Conservation (phyloP, 2,329 filamentous ascomycete species). For the Dactylellina haptotyla region DNA sequence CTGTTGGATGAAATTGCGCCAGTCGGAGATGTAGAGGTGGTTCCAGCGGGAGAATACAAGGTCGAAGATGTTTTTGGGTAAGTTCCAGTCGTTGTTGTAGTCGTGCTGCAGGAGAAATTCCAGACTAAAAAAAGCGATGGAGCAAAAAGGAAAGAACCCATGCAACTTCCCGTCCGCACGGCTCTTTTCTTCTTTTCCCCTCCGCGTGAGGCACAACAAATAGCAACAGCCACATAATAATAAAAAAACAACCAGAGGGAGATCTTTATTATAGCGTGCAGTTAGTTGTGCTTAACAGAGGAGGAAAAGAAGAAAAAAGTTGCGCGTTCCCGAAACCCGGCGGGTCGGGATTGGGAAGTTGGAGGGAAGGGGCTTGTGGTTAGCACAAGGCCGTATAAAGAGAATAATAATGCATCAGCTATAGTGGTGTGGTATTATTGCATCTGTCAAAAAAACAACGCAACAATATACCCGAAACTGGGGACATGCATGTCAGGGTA, state of each 20-base stretch:
- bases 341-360: slow-evolving; percentile 36
- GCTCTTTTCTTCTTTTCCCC: background rate
- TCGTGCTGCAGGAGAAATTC: slow-evolving; percentile 52
- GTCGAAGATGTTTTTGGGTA: slow-evolving; percentile 50
- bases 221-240: no score
- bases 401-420: slow-evolving; percentile 34
- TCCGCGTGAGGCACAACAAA: background rate
- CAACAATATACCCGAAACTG: slow-evolving; percentile 54
- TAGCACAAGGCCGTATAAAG: slow-evolving; percentile 1
- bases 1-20: slow-evolving; percentile 45
- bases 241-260: no score
- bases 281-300: no score
- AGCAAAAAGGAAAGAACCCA: slow-evolving; percentile 3
- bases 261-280: no score
- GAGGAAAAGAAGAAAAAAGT: slow-evolving; percentile 7
- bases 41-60: slow-evolving; percentile 53
- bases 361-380: slow-evolving; percentile 15
- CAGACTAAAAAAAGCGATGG: slow-evolving; percentile 28
- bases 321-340: slow-evolving; percentile 40
- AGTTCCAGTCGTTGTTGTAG: slow-evolving; percentile 51
- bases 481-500: slow-evolving; percentile 42
- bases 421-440: slow-evolving; percentile 52
- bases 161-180: slow-evolving; percentile 8
- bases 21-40: slow-evolving; percentile 49
- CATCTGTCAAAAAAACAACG: slow-evolving; percentile 53